A percentile compares a stretch with the other conserved stretches of the same genome.
phyloP scores from a whole-genome alignment of 2,329 filamentous ascomycete genomes.

The Aspergillus sp. region DNA sequence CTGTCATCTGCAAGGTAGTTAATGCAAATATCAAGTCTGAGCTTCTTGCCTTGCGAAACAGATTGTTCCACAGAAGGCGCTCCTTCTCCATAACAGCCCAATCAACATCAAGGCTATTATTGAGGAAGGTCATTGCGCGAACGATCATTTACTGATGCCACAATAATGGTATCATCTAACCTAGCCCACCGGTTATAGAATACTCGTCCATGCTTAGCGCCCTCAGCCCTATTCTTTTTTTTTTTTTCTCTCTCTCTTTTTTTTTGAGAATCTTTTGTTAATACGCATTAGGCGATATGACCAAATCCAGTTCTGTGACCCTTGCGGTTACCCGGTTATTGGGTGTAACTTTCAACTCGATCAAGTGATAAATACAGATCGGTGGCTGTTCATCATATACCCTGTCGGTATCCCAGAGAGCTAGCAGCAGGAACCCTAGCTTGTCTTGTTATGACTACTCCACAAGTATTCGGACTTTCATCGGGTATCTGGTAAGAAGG shows the following conservation, averaged over 20 bases:
- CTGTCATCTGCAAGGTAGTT: background rate
- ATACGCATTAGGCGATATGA: background rate
- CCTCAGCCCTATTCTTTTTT: background rate
- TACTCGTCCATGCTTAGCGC: background rate
- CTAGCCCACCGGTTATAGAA: background rate
- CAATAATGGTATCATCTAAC: background rate
- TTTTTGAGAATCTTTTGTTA: background rate
- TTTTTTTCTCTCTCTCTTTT: no score
- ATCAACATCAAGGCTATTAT: background rate
- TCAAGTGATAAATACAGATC: slow-evolving; percentile 5
- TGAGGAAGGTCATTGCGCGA: background rate
- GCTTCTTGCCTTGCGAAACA: background rate
- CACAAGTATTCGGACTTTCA: no score
- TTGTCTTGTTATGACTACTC: no score
- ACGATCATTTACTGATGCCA: background rate
- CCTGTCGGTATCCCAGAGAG: no score
- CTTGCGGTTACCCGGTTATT: slow-evolving; percentile 7
- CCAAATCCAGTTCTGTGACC: slow-evolving; percentile 2
- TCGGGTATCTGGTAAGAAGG: no score
- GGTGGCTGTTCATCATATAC: no score
- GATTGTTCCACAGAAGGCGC: background rate
- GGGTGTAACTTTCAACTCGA: slow-evolving; percentile 9
- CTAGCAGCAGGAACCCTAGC: no score
- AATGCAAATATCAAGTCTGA: background rate
- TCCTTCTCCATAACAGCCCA: background rate